Conservation (phyloP, 78 protist genomes). For the Dictyostelium brefeldianum region DNA sequence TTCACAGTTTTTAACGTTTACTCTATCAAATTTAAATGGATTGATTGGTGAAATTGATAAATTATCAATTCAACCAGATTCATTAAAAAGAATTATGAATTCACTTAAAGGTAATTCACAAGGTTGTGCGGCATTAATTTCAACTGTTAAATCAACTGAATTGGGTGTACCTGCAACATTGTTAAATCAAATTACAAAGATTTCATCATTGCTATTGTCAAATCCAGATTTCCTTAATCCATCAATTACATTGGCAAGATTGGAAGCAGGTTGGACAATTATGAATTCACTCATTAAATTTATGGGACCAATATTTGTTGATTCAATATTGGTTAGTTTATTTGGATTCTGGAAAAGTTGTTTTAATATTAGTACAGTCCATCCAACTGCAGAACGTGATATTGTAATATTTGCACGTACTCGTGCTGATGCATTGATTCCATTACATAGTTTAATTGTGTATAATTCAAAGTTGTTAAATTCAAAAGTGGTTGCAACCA, state of each 20-base stretch:
- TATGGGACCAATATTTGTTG: slow-evolving; percentile 52
- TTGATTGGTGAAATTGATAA: slow-evolving; percentile 54
- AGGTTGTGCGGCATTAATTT: slow-evolving; percentile 53
- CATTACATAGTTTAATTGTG: slow-evolving; percentile 42
- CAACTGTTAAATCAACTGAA: slow-evolving; percentile 32
- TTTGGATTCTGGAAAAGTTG: slow-evolving; percentile 61
- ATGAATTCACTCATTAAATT: slow-evolving; percentile 56
- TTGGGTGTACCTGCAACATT: slow-evolving; percentile 65
- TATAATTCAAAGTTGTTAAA: slow-evolving; percentile 24
- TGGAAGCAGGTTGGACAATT: slow-evolving; percentile 79
- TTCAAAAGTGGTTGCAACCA: slow-evolving; percentile 29
- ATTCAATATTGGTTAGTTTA: background rate
- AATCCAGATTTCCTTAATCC: slow-evolving; percentile 70
- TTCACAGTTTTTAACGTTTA: slow-evolving; percentile 8
- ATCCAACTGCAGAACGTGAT: slow-evolving; percentile 70
- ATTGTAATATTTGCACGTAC: slow-evolving; percentile 72
- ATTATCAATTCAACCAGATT: slow-evolving; percentile 55
- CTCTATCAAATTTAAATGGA: slow-evolving; percentile 17
- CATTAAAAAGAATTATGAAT: slow-evolving; percentile 57
- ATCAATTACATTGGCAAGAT: slow-evolving; percentile 39
- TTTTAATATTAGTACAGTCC: slow-evolving; percentile 61
- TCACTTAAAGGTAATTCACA: slow-evolving; percentile 57
- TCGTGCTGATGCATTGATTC: slow-evolving; percentile 67
- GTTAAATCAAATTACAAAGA: slow-evolving; percentile 58
- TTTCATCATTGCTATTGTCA: slow-evolving; percentile 1